These are phyloP conservation scores for Oleoguttula mirabilis DNA, from an alignment of 495 filamentous ascomycete species.

Conservation along the genomic window DNA sequence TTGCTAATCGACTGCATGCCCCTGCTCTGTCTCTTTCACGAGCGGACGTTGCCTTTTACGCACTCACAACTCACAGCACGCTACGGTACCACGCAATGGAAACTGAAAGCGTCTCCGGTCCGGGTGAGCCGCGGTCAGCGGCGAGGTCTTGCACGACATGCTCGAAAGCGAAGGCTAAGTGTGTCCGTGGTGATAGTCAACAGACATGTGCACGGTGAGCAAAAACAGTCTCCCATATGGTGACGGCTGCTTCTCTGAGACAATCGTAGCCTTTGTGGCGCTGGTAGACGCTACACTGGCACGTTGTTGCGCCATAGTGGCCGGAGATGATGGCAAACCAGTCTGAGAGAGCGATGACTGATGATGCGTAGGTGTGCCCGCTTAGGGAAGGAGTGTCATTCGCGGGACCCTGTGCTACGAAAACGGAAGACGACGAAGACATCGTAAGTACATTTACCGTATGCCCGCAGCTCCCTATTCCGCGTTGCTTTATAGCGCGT, in stretches of 20 bases:
- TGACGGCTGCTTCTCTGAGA: not conserved
- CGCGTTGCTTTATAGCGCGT: not conserved
- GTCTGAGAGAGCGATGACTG: not conserved
- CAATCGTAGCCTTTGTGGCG: not conserved
- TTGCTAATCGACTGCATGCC: too few species aligned
- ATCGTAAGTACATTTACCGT: constrained; percentile 12
- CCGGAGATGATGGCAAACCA: not conserved
- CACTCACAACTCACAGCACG: too few species aligned
- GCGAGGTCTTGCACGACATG: constrained; percentile 16
- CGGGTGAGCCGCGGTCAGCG: not conserved
- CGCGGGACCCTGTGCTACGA: constrained; percentile 10
- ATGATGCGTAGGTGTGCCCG: constrained; percentile 11
- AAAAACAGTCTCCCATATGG: too few species aligned
- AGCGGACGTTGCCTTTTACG: too few species aligned
- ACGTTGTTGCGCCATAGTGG: too few species aligned
- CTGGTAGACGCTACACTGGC: too few species aligned
- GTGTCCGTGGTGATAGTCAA: constrained; percentile 3
- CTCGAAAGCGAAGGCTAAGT: constrained; percentile 21
- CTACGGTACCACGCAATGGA: constrained; percentile 5
- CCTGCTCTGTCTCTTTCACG: too few species aligned
- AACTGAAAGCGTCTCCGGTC: constrained; percentile 4
- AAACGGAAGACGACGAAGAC: constrained; percentile 9
- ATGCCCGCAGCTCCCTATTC: not conserved
- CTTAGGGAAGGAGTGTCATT: constrained; percentile 16
- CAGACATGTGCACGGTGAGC: constrained; percentile 17